Base-by-base conservation (phyloP, 2,329 filamentous ascomycete species). In the Paraphaeosphaeria sporulosa region DNA sequence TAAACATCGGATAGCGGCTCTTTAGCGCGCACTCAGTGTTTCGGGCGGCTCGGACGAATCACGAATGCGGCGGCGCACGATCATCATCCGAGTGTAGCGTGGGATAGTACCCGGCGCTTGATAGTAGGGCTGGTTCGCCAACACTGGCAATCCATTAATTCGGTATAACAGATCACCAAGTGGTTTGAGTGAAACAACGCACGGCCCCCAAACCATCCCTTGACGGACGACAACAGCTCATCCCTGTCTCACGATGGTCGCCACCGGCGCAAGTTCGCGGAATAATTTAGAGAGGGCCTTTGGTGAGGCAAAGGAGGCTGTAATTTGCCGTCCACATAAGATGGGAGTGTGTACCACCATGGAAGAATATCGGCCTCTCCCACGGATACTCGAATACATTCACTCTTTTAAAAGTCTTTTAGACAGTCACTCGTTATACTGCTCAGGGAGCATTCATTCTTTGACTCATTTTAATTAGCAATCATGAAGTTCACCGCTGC, bases 401-500 rank as follows among this genome's bases (percentile, higher is more conserved):
- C 53, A 42, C n/a, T 56, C 43, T 56, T 56, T 48, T 32, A 32
- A 32, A 17, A 44, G 23, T 34, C 19, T n/a, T 54, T 30, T 23
- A 32, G 23, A 30, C 15, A 42, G 8, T 42, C 38, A 9, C 44
- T 48, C 53, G n/a, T 46, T 47, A 3, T 40, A 48, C 8, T 36
- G 53, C 53, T 56, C 42, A 56, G 42, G 36, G 53, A 56, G 53
- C 55, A 38, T 57, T 27, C 55, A 51, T 57, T 57, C 47, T 38
- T 48, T 53, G 30, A 40, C 21, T 30, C 13, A 3, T 38, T 46
- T 27, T 47, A 27, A 3, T 27, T 27, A 55, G 36, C 50, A 34
- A 66, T 12, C 15, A 74, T 74, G 70, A 73, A 68, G 59, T 62
- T 66, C 54, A 59, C 64, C 13, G 47, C 27, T 60, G 23, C 49